These are phyloP conservation scores for Bipolaris sorokiniana DNA, from an alignment of 2,329 filamentous ascomycete species.

Conservation along the genomic window DNA sequence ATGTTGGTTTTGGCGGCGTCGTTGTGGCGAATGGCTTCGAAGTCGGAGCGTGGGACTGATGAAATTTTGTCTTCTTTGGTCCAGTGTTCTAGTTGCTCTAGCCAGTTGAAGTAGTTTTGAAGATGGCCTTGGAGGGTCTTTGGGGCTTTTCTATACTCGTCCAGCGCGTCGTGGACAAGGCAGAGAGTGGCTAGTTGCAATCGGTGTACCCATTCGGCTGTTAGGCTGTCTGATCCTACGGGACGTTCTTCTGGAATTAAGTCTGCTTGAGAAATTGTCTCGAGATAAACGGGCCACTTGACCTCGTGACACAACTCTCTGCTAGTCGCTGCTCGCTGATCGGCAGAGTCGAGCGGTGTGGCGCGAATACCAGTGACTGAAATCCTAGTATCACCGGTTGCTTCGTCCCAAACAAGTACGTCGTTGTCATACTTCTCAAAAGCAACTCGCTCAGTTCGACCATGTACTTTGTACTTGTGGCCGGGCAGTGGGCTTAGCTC, in stretches of 20 bases:
- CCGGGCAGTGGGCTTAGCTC: background rate
- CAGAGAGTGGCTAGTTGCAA: slow-evolving; percentile 5
- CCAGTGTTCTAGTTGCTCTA: slow-evolving; percentile 2
- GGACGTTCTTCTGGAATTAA: background rate
- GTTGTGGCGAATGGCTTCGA: background rate
- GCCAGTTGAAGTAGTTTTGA: background rate
- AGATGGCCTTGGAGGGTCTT: background rate
- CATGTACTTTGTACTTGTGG: slow-evolving; percentile 2
- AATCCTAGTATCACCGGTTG: background rate
- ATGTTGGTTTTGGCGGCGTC: slow-evolving; percentile 2
- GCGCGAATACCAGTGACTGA: slow-evolving; percentile 3
- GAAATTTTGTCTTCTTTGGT: slow-evolving; percentile 2
- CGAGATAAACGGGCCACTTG: background rate
- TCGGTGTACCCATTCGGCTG: slow-evolving; percentile 1
- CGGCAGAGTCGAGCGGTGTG: slow-evolving; percentile 1
- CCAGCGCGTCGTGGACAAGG: slow-evolving; percentile 1
- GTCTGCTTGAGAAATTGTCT: background rate
- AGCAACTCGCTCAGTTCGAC: slow-evolving; percentile 4
- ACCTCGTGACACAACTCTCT: slow-evolving; percentile 5
- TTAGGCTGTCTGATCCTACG: background rate
- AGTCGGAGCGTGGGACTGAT: background rate
- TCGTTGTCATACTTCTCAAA: slow-evolving; percentile 6
- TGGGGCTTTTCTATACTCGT: background rate
- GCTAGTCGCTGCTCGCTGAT: background rate
- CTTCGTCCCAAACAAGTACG: background rate